Evolutionary conservation across 495 filamentous ascomycete species (phyloP).

Genomic region (Umbilicaria muhlenbergii): DNA sequence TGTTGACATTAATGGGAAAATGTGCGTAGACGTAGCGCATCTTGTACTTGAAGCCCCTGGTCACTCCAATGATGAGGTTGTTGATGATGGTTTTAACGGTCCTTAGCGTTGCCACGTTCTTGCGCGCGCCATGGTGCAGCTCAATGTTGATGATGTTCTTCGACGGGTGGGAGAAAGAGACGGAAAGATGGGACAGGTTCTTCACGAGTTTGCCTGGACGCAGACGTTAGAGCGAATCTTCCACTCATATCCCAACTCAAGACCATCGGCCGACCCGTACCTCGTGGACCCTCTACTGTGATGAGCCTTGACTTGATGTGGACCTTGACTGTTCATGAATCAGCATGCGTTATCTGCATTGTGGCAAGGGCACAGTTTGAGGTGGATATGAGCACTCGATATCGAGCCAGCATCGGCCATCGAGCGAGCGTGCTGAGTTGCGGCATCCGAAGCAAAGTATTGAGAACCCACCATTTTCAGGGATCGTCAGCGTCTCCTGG

Average conservation of each 20-base stretch:
- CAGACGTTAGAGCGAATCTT: constrained; percentile 1
- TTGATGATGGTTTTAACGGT: constrained; percentile 95
- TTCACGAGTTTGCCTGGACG: constrained; percentile 73
- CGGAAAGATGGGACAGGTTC: constrained; percentile 88
- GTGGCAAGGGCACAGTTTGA: background rate
- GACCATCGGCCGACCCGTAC: constrained; percentile 23
- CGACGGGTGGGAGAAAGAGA: constrained; percentile 79
- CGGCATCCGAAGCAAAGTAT: constrained; percentile 7
- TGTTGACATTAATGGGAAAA: constrained; percentile 99
- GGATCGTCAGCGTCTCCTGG: constrained; percentile 81
- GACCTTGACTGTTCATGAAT: constrained; percentile 59
- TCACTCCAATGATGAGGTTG: constrained; percentile 96
- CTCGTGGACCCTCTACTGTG: constrained; percentile 90
- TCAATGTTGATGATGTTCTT: constrained; percentile 81
- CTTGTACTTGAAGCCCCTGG: constrained; percentile 99
- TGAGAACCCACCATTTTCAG: constrained; percentile 76
- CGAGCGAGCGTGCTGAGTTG: background rate
- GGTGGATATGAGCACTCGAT: background rate
- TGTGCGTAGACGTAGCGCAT: constrained; percentile 99
- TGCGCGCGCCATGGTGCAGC: constrained; percentile 92
- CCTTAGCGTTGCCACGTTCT: constrained; percentile 92
- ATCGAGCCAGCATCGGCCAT: constrained; percentile 9
- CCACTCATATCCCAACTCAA: background rate
- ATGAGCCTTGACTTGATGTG: constrained; percentile 89
- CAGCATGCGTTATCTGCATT: background rate